These are phyloP conservation scores for Colletotrichum phormii DNA, from an alignment of 2,329 filamentous ascomycete genomes.

Conservation along the genomic window DNA sequence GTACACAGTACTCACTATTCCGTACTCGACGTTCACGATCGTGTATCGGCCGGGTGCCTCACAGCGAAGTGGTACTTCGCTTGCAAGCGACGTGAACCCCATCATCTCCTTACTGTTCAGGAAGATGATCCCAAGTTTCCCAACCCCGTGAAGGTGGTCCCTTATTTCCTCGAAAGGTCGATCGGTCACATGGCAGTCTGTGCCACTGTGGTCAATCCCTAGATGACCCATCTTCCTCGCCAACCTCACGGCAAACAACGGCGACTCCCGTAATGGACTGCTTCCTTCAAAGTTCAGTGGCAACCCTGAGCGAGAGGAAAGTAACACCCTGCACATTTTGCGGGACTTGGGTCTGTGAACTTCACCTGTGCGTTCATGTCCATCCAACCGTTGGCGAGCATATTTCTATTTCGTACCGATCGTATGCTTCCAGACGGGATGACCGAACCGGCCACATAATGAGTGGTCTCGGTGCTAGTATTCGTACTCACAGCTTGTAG, in stretches of 20 bases:
- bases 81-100: not conserved
- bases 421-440: not conserved
- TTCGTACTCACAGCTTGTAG: not conserved
- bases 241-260: not conserved
- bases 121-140: not conserved
- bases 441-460: not conserved
- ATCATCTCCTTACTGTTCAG: not conserved
- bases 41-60: not conserved
- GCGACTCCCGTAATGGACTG: conserved; percentile 9
- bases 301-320: conserved; percentile 18
- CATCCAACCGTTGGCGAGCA: not conserved
- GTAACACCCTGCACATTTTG: conserved; percentile 8
- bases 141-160: not conserved
- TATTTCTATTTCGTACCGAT: not conserved
- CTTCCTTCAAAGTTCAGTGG: not conserved
- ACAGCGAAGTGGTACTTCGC: not conserved
- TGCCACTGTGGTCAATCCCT: not conserved
- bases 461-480: not conserved
- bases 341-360: not conserved
- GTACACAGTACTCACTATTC: too few relatives aligned
- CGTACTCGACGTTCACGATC: not conserved
- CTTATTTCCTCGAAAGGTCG: not conserved
- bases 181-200: conserved; percentile 18
- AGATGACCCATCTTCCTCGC: conserved; percentile 10
- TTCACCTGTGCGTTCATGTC: not conserved